Evolutionary conservation across 73 alveolate species (phyloP).

Genomic region (Paramecium bursaria): DNA sequence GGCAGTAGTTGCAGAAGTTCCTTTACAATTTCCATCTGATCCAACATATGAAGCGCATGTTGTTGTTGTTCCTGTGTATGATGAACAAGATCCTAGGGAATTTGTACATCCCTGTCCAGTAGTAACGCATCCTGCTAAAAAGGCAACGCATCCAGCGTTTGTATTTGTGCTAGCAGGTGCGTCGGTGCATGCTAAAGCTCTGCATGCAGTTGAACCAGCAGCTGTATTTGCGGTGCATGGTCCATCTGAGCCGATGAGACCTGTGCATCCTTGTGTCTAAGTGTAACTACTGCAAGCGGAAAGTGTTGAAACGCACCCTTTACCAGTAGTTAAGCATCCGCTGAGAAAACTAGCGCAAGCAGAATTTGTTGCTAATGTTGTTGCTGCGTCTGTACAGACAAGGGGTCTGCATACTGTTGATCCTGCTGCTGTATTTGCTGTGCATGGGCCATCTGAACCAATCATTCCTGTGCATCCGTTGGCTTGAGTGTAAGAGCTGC

Average conservation of each 20-base stretch:
- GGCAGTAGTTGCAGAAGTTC: not conserved
- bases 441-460: constrained; percentile 9
- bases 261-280: no score
- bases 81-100: not conserved
- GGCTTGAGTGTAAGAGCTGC: constrained; percentile 4
- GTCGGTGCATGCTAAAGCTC: constrained; percentile 1
- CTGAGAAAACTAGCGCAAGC: not conserved
- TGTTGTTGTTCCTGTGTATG: not conserved
- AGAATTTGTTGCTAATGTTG: not conserved
- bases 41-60: constrained; percentile 19
- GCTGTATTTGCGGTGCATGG: no score
- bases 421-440: no score
- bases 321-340: constrained; percentile 11
- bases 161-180: constrained; percentile 8
- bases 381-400: constrained; percentile 30
- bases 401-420: not conserved
- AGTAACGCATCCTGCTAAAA: constrained; percentile 6
- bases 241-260: no score
- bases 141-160: not conserved
- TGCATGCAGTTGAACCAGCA: constrained; percentile 8
- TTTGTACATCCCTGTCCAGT: constrained; percentile 43
- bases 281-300: no score
- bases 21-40: constrained; percentile 47
- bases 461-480: constrained; percentile 7
- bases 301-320: constrained; percentile 10